These are phyloP conservation scores for Coemansia sp. DNA, from an alignment of 192 early-diverging fungal genomes.

Conservation along the genomic window DNA sequence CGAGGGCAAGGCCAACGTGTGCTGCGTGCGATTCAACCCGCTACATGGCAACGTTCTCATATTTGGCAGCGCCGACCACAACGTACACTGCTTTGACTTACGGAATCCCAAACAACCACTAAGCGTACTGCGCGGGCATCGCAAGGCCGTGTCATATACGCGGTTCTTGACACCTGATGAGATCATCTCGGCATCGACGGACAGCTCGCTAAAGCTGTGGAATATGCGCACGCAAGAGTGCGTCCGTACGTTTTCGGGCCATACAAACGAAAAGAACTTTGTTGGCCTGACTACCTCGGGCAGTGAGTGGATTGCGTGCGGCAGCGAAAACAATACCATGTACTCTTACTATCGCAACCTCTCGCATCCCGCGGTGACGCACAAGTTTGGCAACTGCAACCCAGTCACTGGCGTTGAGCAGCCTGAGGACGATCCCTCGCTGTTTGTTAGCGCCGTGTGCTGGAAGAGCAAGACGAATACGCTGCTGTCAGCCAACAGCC, in stretches of 20 bases:
- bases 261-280: conserved; percentile 96
- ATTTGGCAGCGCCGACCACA: conserved; percentile 93
- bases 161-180: conserved; percentile 79
- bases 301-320: conserved; percentile 88
- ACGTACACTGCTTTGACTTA: conserved; percentile 91
- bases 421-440: conserved; percentile 61
- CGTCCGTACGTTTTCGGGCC: conserved; percentile 78
- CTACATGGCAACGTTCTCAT: conserved; percentile 70
- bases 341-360: conserved; percentile 82
- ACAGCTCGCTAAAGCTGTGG: conserved; percentile 92
- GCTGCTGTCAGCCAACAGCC: conserved; percentile 86
- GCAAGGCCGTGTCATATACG: conserved; percentile 95
- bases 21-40: conserved; percentile 94
- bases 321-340: conserved; percentile 91
- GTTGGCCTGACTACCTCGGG: conserved; percentile 82
- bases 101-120: conserved; percentile 72
- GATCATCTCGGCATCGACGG: conserved; percentile 89
- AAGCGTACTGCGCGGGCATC: conserved; percentile 80
- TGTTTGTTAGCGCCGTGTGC: conserved; percentile 92
- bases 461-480: conserved; percentile 84
- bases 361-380: conserved; percentile 71
- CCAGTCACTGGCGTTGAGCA: conserved; percentile 66
- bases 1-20: conserved; percentile 86
- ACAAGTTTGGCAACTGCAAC: conserved; percentile 78
- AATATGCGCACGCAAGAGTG: conserved; percentile 61